Base-by-base conservation (phyloP, 176 grass and related monocot genomes). In the Hyparrhenia diplandra region DNA sequence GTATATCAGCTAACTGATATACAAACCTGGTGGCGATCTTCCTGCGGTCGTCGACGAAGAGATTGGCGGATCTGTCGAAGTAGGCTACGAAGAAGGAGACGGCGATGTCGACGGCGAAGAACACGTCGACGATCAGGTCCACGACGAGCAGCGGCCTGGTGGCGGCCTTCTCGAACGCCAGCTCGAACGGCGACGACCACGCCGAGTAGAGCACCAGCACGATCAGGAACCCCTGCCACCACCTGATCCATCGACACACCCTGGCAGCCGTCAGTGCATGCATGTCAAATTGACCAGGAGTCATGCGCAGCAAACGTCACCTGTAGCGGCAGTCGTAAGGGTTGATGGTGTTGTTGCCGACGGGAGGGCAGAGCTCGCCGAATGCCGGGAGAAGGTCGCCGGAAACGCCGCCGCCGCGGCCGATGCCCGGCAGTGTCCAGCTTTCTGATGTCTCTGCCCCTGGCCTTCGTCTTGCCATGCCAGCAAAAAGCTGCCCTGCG, bases 1-100 rank as follows among this genome's bases (percentile, higher is more conserved):
- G n/a, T n/a, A n/a, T n/a, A n/a, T n/a, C n/a, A n/a, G n/a, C n/a
- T n/a, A n/a, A n/a, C n/a, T n/a, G n/a, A n/a, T n/a, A n/a, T n/a
- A n/a, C n/a, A n/a, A n/a, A n/a, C n/a, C n/a, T 90, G 8, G 31
- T 20, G 20, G 82, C 74, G 41, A 93, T 88, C 78, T 88, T 93
- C 46, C 27, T 67, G 21, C 69, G 82, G 69, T 93, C 85, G 36
- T 88, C 74, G 11, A 93, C 82, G 67, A 93, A 83, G 37, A 90
- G 78, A 47, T 80, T 51, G 55, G 79, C 85, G 67, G 87, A 85
- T 4, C 36, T 64, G 74, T 90, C 82, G n/a, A 79, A 67, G 82
- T 93, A 93, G 14, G 91, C 88, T 57, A 93, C 78, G 79, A 76
- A 90, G 88, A 93, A 93, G 78, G 91, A 83, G 5, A 79, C 37